A percentile compares a stretch with the other conserved stretches of the same genome.
Evolutionary conservation across 2,329 filamentous ascomycete genomes (phyloP).

Genomic region (Raffaelea ambrosiae): DNA sequence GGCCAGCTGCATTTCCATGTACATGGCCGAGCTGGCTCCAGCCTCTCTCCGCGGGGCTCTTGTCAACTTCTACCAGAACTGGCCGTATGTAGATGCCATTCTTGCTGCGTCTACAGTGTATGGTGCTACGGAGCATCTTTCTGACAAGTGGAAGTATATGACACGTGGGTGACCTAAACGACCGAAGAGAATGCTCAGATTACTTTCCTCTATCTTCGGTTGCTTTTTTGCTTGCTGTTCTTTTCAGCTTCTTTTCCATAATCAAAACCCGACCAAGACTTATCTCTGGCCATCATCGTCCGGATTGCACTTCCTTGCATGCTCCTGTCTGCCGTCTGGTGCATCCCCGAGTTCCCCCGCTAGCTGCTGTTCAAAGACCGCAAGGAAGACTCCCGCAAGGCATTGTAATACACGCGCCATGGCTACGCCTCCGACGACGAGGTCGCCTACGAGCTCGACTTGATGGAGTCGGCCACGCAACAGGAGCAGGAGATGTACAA

Average conservation of each 20-base stretch:
- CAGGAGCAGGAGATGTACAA: conserved; percentile 11
- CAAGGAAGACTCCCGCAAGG: background rate
- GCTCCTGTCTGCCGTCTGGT: background rate
- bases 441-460: conserved; percentile 8
- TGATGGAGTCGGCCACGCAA: conserved; percentile 9
- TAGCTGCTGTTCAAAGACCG: conserved; percentile 1
- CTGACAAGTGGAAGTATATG: background rate
- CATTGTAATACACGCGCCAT: conserved; percentile 2
- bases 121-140: background rate
- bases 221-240: too few relatives aligned
- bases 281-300: background rate
- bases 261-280: too few relatives aligned
- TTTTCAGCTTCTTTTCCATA: too few relatives aligned
- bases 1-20: conserved; percentile 11
- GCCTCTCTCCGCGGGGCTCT: conserved; percentile 10
- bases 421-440: conserved; percentile 2
- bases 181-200: too few relatives aligned
- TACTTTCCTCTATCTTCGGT: too few relatives aligned
- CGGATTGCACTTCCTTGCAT: background rate
- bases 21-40: conserved; percentile 11
- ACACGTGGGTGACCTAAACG: background rate
- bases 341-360: conserved; percentile 3
- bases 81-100: conserved; percentile 8
- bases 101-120: conserved; percentile 3
- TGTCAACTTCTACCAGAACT: conserved; percentile 10